phyloP scores from a whole-genome alignment of 2,329 filamentous ascomycete species.

The Fusarium siculi region DNA sequence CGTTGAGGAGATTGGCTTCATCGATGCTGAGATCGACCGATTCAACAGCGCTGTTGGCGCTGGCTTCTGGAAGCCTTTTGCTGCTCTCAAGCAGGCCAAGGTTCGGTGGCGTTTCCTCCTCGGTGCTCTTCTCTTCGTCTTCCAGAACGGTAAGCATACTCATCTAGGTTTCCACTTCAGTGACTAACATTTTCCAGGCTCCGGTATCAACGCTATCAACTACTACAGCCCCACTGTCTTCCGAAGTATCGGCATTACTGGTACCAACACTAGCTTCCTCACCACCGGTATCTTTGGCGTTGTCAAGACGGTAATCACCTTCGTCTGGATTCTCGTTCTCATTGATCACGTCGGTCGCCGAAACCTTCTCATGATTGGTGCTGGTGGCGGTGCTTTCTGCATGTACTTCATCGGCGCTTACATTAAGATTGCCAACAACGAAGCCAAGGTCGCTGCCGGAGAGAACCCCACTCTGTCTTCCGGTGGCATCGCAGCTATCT shows the following conservation, averaged over 20 bases:
- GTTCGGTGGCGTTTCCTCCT: constrained; percentile 79
- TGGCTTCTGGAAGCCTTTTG: constrained; percentile 81
- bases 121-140: constrained; percentile 79
- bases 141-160: constrained; percentile 71
- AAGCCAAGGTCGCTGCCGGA: constrained; percentile 35
- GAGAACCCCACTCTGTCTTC: constrained; percentile 44
- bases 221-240: constrained; percentile 68
- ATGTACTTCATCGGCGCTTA: constrained; percentile 69
- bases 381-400: constrained; percentile 69
- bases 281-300: constrained; percentile 83
- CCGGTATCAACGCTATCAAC: constrained; percentile 82
- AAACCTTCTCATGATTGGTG: constrained; percentile 73
- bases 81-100: constrained; percentile 63
- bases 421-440: constrained; percentile 61
- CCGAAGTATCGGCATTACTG: constrained; percentile 60
- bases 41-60: constrained; percentile 71
- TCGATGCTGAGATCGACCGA: constrained; percentile 75
- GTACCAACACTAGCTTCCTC: constrained; percentile 57
- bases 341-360: constrained; percentile 68
- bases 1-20: constrained; percentile 75
- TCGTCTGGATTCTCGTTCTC: constrained; percentile 75
- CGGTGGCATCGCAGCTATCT: constrained; percentile 74
- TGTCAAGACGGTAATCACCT: constrained; percentile 75
- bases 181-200: constrained; percentile 40
- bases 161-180: background rate